Percentiles rank a stretch among this genome's conserved stretches.
phyloP scores from a whole-genome alignment of 495 filamentous ascomycete species.

The Aspergillus ellipticus region DNA sequence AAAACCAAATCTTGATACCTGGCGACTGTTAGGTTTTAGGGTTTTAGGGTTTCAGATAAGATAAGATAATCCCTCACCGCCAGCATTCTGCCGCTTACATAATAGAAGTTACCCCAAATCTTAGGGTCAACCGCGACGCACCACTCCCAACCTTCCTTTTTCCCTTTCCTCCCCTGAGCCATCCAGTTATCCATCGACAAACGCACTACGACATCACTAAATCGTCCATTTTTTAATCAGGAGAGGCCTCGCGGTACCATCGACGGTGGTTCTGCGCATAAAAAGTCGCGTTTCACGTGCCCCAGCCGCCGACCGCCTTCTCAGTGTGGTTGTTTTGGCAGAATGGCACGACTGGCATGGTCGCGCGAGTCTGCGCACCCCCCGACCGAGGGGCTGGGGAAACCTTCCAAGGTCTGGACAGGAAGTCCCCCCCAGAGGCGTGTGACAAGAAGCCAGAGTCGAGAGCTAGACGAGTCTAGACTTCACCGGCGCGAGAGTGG shows the following conservation, averaged over 20 bases:
- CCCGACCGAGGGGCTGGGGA: background rate
- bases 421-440: slow-evolving; percentile 13
- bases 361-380: background rate
- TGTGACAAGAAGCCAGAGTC: slow-evolving; percentile 26
- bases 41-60: background rate
- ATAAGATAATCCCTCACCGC: too few relatives aligned
- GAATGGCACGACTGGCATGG: background rate
- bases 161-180: background rate
- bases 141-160: background rate
- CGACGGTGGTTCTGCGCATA: background rate
- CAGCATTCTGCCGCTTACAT: background rate
- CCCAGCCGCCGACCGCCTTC: background rate
- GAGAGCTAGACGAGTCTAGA: slow-evolving; percentile 11
- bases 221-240: background rate
- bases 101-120: background rate
- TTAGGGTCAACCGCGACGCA: background rate
- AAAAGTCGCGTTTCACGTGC: background rate
- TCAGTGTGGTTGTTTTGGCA: background rate
- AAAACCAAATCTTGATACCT: too few relatives aligned
- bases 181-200: background rate
- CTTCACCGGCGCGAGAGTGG: background rate
- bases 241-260: background rate
- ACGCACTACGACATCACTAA: background rate
- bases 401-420: background rate
- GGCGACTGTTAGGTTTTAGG: background rate